phyloP scores from a whole-genome alignment of 2,329 filamentous ascomycete species.

The Trichophyton rubrum region DNA sequence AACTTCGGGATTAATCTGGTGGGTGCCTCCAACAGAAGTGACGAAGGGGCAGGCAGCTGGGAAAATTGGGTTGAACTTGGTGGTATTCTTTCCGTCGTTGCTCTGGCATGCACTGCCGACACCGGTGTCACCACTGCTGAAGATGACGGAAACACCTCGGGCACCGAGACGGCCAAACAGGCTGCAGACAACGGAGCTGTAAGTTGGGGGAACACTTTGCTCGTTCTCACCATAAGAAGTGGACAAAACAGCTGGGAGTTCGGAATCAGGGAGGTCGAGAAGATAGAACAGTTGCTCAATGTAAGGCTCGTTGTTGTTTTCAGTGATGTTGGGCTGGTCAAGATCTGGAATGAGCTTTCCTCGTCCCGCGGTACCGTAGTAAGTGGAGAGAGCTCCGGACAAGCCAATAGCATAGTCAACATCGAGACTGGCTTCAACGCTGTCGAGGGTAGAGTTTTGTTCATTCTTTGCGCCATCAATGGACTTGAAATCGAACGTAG shows the following conservation, averaged over 20 bases:
- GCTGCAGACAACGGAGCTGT: constrained; percentile 51
- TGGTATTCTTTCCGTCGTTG: constrained; percentile 43
- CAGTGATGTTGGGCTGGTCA: constrained; percentile 25
- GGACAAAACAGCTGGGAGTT: constrained; percentile 51
- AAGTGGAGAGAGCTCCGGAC: constrained; percentile 41
- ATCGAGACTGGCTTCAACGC: constrained; percentile 51
- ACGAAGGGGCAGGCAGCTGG: constrained; percentile 50
- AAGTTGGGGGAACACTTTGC: constrained; percentile 46
- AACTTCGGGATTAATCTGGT: constrained; percentile 40
- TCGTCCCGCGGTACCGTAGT: constrained; percentile 48
- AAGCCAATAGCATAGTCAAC: constrained; percentile 48
- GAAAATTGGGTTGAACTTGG: constrained; percentile 42
- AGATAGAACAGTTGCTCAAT: constrained; percentile 52
- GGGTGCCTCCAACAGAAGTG: constrained; percentile 50
- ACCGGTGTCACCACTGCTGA: constrained; percentile 50
- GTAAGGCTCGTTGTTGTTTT: constrained; percentile 53
- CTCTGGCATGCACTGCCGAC: constrained; percentile 43
- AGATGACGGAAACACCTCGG: constrained; percentile 55
- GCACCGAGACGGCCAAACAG: constrained; percentile 52
- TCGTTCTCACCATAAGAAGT: constrained; percentile 63
- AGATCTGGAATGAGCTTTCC: constrained; percentile 40
- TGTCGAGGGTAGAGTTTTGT: constrained; percentile 36
- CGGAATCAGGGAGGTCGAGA: constrained; percentile 42
- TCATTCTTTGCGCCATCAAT: constrained; percentile 46
- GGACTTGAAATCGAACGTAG: constrained; percentile 45